phyloP scores from a whole-genome alignment of 441 rosid species.

The Populus hybrid region DNA sequence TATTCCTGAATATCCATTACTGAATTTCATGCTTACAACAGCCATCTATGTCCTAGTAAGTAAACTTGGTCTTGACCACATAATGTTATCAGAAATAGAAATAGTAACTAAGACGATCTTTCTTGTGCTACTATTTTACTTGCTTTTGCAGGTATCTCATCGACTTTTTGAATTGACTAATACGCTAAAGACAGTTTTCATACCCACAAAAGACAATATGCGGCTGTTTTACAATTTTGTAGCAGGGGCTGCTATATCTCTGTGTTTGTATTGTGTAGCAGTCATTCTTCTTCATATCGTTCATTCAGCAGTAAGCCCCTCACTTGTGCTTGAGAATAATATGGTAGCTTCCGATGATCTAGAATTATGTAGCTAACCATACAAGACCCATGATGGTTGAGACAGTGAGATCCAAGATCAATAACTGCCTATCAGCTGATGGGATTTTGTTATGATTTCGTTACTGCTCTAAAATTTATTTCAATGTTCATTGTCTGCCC shows the following conservation, averaged over 20 bases:
- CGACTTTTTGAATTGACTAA: constrained; percentile 82
- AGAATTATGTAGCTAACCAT: not conserved
- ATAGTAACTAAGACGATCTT: not conserved
- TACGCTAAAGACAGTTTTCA: constrained; percentile 59
- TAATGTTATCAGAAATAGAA: not conserved
- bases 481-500: not conserved
- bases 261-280: too few species aligned
- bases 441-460: not conserved
- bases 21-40: too few species aligned
- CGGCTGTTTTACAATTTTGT: too few species aligned
- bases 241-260: too few species aligned
- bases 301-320: constrained; percentile 42
- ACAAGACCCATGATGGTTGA: not conserved
- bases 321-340: not conserved
- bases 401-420: not conserved
- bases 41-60: constrained; percentile 85
- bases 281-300: constrained; percentile 44
- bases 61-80: constrained; percentile 6
- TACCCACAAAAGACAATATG: constrained; percentile 56
- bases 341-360: not conserved
- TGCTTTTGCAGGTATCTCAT: constrained; percentile 60
- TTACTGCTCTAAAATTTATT: too few species aligned
- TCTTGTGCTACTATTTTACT: constrained; percentile 5
- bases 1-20: constrained; percentile 88
- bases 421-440: not conserved